Evolutionary conservation across 2,329 filamentous ascomycete species (phyloP).

Genomic region (Phaeosphaeriaceae sp.): DNA sequence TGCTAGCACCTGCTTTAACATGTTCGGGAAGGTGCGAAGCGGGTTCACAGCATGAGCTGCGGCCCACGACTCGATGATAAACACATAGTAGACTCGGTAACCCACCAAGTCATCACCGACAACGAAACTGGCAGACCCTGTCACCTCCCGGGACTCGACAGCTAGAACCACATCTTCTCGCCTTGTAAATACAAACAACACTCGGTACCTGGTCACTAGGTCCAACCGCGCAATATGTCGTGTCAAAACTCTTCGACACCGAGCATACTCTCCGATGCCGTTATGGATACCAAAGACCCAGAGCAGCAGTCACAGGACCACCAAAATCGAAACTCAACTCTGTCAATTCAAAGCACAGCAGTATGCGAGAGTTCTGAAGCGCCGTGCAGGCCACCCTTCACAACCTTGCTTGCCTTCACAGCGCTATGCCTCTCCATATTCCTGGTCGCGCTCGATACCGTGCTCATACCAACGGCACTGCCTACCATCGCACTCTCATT

Average conservation of each 20-base stretch:
- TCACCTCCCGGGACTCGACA: neutral
- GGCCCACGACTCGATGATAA: neutral
- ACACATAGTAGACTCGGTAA: neutral
- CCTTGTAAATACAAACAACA: neutral
- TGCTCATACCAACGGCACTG: conserved; percentile 70
- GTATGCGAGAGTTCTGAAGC: neutral
- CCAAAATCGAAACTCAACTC: neutral
- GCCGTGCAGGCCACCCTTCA: neutral
- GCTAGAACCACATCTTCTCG: neutral
- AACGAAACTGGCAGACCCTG: neutral
- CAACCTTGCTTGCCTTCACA: conserved; percentile 32
- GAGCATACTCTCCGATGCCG: neutral
- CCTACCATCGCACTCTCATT: conserved; percentile 71
- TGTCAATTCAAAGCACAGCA: neutral
- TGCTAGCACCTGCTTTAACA: neutral
- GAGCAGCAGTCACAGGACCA: neutral
- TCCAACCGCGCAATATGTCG: neutral
- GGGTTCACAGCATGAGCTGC: neutral
- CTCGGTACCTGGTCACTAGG: neutral
- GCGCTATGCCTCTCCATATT: conserved; percentile 48
- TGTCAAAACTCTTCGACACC: neutral
- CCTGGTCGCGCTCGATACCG: conserved; percentile 57
- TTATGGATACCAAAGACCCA: neutral
- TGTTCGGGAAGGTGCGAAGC: neutral
- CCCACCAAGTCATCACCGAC: neutral